Evolutionary conservation across 208 protist species (phyloP).

Genomic region (Trypanosoma rangeli): DNA sequence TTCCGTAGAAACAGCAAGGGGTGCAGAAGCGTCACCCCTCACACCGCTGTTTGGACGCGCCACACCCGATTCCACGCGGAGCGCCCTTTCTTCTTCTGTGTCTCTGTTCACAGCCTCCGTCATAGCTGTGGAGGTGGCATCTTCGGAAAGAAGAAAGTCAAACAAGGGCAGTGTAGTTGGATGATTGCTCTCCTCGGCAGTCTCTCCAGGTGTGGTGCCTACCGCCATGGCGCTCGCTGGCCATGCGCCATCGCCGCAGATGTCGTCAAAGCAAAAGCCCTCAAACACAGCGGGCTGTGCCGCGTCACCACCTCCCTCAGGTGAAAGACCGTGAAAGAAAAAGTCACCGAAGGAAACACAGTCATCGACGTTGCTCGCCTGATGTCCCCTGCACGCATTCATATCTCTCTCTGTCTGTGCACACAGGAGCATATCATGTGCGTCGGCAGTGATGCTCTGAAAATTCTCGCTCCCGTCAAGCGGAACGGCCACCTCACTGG

Average conservation of each 20-base stretch:
- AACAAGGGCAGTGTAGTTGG: not conserved
- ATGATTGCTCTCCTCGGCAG: not conserved
- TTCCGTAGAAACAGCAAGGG: not conserved
- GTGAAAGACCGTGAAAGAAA: slow-evolving; percentile 25
- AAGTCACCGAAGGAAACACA: slow-evolving; percentile 22
- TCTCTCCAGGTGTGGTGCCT: not conserved
- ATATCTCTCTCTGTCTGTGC: not conserved
- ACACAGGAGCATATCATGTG: not conserved
- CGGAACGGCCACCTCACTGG: not conserved
- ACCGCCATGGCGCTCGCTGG: not conserved
- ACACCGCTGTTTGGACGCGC: not conserved
- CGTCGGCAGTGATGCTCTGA: not conserved
- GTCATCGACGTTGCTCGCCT: not conserved
- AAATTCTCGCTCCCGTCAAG: not conserved
- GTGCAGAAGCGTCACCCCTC: not conserved
- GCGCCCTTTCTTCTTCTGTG: not conserved
- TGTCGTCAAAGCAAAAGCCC: slow-evolving; percentile 30
- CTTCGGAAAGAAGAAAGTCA: slow-evolving; percentile 22
- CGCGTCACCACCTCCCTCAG: slow-evolving; percentile 3
- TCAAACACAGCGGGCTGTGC: slow-evolving; percentile 19
- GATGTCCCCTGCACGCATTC: not conserved
- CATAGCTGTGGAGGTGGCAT: not conserved
- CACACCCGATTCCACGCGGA: not conserved
- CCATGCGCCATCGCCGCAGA: slow-evolving; percentile 26
- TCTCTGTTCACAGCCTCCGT: not conserved